phyloP scores from a whole-genome alignment of 2,329 filamentous ascomycete species.

The Claviceps digitariae region DNA sequence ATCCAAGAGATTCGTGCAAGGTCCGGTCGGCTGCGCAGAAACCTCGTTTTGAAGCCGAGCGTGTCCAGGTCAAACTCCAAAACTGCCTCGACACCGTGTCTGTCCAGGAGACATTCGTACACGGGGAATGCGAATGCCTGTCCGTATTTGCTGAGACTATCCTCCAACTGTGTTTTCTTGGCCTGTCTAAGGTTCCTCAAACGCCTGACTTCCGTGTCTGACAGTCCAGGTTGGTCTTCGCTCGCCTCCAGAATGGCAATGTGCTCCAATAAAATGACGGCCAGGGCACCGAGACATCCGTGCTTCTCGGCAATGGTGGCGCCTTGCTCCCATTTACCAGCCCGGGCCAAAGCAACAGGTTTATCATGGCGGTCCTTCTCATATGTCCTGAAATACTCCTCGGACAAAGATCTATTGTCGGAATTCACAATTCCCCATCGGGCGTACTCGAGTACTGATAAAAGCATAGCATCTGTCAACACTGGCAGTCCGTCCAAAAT shows the following conservation, averaged over 20 bases:
- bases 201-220: conserved; percentile 15
- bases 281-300: conserved; percentile 38
- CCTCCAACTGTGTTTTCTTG: conserved; percentile 30
- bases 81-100: conserved; percentile 51
- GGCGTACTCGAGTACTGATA: conserved; percentile 38
- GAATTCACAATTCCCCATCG: conserved; percentile 34
- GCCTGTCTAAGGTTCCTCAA: conserved; percentile 23
- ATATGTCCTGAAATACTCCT: conserved; percentile 35
- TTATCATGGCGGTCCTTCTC: conserved; percentile 37
- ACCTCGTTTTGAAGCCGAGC: conserved; percentile 58
- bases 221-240: conserved; percentile 15
- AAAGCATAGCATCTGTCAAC: conserved; percentile 41
- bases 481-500: conserved; percentile 35
- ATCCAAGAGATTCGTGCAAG: conserved; percentile 84
- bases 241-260: conserved; percentile 26
- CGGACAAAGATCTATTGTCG: conserved; percentile 28
- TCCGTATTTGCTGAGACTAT: conserved; percentile 50
- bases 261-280: conserved; percentile 41
- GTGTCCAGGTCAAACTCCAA: conserved; percentile 60
- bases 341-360: conserved; percentile 38
- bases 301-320: conserved; percentile 47
- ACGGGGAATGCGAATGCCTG: conserved; percentile 60
- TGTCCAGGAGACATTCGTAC: conserved; percentile 63
- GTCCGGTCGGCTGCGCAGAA: conserved; percentile 57
- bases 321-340: conserved; percentile 43